Evolutionary conservation across 2,329 filamentous ascomycete genomes (phyloP), one percentile per base, ranked within the genome.

Genomic region (Blumeria graminis): DNA sequence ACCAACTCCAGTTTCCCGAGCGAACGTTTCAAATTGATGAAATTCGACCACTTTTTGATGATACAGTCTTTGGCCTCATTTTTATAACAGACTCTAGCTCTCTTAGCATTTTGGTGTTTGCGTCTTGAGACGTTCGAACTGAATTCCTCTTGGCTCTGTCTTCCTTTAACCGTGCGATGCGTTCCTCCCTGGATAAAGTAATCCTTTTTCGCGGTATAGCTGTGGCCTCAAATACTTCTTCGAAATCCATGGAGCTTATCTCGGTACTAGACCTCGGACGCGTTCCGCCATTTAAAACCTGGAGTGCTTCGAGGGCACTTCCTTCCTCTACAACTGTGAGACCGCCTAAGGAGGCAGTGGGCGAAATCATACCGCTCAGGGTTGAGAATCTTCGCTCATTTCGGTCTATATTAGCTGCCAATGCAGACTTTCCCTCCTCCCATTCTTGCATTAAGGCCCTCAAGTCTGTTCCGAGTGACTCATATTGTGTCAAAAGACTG

Each of bases 31-130:
- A 67, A 65, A 67, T 62, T 61, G 65, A 66, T 60, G 66, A 67
- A 36, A 67, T 62, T 58, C 65, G 61, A 56, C 63, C 60, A 10
- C 57, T 58, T 9, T 57, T 56, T 51, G 61, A 60, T 36, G 61
- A 61, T 57, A 61, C 65, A 28, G 62, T 59, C 45, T 61, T 68
- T 16, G 74, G 72, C 58, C 74, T 68, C 62, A 77, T 69, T 62
- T 77, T 78, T 67, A 96, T 93, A 58, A 98, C 79, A 61, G 86
- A 90, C 71, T 95, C 87, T 58, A 98, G 74, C 70, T 98, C 92
- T 60, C 84, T 81, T 60, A 98, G 76, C 86, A 98, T 94, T 62
- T 84, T 86, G 46, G 81, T 85, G 60, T 81, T 93, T 10, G 86
- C 84, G 60, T 95, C 87, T 48, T 80, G 73, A 65, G 84, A 83